Base-by-base conservation (phyloP, 306 rosid species). In the Cucurbita maxima region DNA sequence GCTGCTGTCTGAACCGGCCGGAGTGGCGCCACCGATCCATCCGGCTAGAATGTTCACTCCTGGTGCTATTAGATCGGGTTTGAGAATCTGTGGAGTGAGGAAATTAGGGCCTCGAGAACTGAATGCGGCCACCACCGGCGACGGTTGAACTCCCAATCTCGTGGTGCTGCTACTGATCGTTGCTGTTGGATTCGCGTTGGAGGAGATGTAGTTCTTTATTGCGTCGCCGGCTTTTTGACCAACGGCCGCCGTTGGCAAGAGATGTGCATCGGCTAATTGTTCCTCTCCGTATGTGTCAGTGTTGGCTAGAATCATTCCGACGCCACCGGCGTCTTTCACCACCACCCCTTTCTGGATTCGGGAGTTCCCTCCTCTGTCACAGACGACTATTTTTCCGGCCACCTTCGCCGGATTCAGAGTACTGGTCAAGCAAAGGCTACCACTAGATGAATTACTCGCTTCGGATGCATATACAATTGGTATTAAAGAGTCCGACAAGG, bases 1-100 rank as follows among this genome's bases (percentile, higher is more conserved):
- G 58, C 90, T 97, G 43, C 13, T 44, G 7, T 19, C 5, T 67
- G 85, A 74, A 19, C 94, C 90, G 0, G 90, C 78, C 41, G 96
- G 98, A 68, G 90, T 97, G 57, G 34, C 82, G 25, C 73, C 82
- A n/a, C 89, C 86, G 4, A 81, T 75, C 98, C 98, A 93, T 72
- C 97, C 98, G 6, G 98, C 97, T 63, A 93, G 85, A 78, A 93
- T 93, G 71, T 90, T 86, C n/a, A 88, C 87, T 76, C 98, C 98
- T n/a, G 97, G 98, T 54, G 98, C 98, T 64, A 93, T 83, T 5
- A 93, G 59, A 83, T 93, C 98, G 22, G 98, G 98, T 77, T 93
- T 93, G 76, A 93, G 98, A 71, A 93, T 78, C 41, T 79, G 79
- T 37, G 88, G 87, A 3, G 98, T 87, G 16, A 90, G 36, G 10